Percentiles rank a stretch among this genome's conserved stretches.
Evolutionary conservation across 2,329 filamentous ascomycete species (phyloP).

Genomic region (Thermomyces lanuginosus): DNA sequence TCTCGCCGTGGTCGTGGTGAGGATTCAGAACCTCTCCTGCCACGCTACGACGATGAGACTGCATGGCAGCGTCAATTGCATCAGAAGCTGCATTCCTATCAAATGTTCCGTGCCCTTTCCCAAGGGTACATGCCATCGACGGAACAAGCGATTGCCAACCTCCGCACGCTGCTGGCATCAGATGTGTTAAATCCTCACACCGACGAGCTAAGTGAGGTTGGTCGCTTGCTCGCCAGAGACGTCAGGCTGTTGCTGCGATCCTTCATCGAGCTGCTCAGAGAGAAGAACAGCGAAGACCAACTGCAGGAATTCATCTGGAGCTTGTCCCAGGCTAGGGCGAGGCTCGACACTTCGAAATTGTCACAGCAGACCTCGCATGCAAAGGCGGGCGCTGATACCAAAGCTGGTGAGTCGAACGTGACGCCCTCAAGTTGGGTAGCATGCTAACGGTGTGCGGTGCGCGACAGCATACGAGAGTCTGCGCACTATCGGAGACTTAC

Average conservation of each 20-base stretch:
- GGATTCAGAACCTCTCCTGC: conserved; percentile 64
- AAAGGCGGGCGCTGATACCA: conserved; percentile 53
- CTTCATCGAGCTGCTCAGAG: conserved; percentile 62
- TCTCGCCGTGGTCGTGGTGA: conserved; percentile 28
- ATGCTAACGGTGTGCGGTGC: background rate
- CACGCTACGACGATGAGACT: conserved; percentile 61
- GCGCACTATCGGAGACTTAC: conserved; percentile 64
- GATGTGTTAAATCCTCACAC: conserved; percentile 63
- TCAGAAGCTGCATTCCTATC: conserved; percentile 82
- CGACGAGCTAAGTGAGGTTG: conserved; percentile 59
- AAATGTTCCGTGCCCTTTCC: conserved; percentile 68
- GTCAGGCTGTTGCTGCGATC: conserved; percentile 58
- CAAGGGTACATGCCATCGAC: conserved; percentile 88
- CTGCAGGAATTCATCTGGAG: conserved; percentile 89
- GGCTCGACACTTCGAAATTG: conserved; percentile 50
- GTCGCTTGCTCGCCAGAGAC: conserved; percentile 55
- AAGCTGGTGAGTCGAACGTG: conserved; percentile 46
- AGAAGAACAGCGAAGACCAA: conserved; percentile 74
- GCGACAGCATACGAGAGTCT: conserved; percentile 58
- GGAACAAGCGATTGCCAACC: conserved; percentile 62
- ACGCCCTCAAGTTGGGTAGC: background rate
- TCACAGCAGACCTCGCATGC: conserved; percentile 43
- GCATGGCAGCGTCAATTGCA: conserved; percentile 59
- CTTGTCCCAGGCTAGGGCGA: conserved; percentile 54
- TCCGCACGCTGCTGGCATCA: conserved; percentile 61